These are phyloP conservation scores for Trichoderma sp. DNA, from an alignment of 2,329 filamentous ascomycete species.

Conservation along the genomic window DNA sequence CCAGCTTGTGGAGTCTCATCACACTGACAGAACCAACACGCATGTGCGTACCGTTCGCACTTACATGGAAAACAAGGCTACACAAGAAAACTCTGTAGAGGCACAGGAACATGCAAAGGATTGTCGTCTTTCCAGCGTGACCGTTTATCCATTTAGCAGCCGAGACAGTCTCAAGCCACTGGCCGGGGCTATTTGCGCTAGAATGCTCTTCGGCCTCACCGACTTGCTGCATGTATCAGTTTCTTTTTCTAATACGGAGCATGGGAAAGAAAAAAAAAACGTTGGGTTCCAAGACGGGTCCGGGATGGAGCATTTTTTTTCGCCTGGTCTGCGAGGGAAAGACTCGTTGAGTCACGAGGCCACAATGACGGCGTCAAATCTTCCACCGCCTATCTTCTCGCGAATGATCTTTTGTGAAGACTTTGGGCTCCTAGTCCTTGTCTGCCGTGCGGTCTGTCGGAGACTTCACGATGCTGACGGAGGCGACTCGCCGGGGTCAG, in stretches of 20 bases:
- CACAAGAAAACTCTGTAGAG: constrained; percentile 30
- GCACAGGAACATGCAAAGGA: constrained; percentile 29
- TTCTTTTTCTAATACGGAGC: background rate
- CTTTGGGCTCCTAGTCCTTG: constrained; percentile 4
- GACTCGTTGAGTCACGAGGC: constrained; percentile 29
- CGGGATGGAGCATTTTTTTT: constrained; percentile 24
- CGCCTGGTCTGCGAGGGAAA: constrained; percentile 16
- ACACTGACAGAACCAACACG: constrained; percentile 34
- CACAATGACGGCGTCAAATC: constrained; percentile 30
- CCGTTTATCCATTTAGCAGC: constrained; percentile 16
- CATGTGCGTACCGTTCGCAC: constrained; percentile 29
- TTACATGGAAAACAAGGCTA: constrained; percentile 27
- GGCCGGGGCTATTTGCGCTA: constrained; percentile 20
- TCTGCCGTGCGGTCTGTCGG: constrained; percentile 3
- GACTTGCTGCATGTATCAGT: constrained; percentile 26
- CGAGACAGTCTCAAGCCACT: constrained; percentile 28
- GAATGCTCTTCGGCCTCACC: constrained; percentile 26
- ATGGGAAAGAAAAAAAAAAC: background rate
- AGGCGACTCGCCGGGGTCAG: background rate
- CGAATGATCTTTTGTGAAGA: constrained; percentile 13
- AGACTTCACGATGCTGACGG: constrained; percentile 21
- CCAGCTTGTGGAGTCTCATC: constrained; percentile 33
- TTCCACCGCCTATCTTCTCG: constrained; percentile 24
- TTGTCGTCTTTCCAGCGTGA: constrained; percentile 28
- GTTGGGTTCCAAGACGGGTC: constrained; percentile 27